phyloP scores from a whole-genome alignment of 495 filamentous ascomycete species.

The Annulohypoxylon stygium region DNA sequence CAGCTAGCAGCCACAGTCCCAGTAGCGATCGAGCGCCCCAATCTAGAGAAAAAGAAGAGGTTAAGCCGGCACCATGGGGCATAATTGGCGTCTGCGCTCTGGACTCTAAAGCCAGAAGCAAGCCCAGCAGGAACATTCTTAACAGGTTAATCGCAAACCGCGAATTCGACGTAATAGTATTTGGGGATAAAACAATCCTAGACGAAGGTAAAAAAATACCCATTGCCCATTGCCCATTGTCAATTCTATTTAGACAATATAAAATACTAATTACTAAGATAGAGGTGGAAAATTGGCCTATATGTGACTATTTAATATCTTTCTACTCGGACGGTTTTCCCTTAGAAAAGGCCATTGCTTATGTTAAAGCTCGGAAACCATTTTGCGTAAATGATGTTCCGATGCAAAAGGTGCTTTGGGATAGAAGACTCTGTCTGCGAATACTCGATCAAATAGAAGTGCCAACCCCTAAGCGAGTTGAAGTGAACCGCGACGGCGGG shows the following conservation, averaged over 20 bases:
- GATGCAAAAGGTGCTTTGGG: constrained; percentile 99
- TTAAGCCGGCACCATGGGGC: constrained; percentile 64
- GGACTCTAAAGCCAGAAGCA: constrained; percentile 95
- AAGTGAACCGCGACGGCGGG: constrained; percentile 94
- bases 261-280: constrained; percentile 37
- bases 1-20: constrained; percentile 76
- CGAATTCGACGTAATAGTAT: constrained; percentile 96
- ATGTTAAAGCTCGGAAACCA: constrained; percentile 89
- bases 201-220: constrained; percentile 75
- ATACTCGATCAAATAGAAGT: constrained; percentile 91
- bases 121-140: constrained; percentile 94
- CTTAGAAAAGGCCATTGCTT: constrained; percentile 95
- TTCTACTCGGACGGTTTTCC: constrained; percentile 99
- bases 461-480: constrained; percentile 87
- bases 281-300: constrained; percentile 80
- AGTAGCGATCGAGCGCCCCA: constrained; percentile 66
- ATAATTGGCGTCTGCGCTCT: constrained; percentile 94
- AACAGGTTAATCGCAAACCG: constrained; percentile 89
- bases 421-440: constrained; percentile 86
- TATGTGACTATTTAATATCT: constrained; percentile 92
- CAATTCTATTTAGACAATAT: constrained; percentile 4
- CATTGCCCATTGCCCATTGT: constrained; percentile 24
- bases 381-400: constrained; percentile 97
- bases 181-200: constrained; percentile 97
- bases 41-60: constrained; percentile 63